These are phyloP conservation scores for Decorospora gaudefroyi DNA, from an alignment of 2,329 filamentous ascomycete species.

Conservation along the genomic window DNA sequence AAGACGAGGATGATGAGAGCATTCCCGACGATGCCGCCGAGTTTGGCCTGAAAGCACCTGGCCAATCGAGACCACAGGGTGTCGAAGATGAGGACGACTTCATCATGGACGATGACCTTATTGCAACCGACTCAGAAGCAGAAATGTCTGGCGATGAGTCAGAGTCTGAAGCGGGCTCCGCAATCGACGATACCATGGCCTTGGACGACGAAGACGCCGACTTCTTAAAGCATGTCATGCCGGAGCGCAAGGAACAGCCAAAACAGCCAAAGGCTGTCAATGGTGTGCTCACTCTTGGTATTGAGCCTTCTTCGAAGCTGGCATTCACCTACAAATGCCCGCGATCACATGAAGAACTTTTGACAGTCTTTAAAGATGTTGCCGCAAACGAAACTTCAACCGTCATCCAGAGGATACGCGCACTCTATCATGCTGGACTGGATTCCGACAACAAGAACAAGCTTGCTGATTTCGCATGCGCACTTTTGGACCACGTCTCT, in stretches of 20 bases:
- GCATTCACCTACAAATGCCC: slow-evolving; percentile 89
- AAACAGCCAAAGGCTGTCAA: slow-evolving; percentile 45
- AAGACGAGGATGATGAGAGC: slow-evolving; percentile 45
- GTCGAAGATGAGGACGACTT: slow-evolving; percentile 95
- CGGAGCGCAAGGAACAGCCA: slow-evolving; percentile 31
- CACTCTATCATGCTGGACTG: slow-evolving; percentile 88
- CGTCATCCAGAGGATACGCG: slow-evolving; percentile 85
- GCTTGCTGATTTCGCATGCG: slow-evolving; percentile 69
- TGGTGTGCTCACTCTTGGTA: slow-evolving; percentile 49
- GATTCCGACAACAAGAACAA: slow-evolving; percentile 83
- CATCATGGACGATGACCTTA: slow-evolving; percentile 82
- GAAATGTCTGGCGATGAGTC: slow-evolving; percentile 43
- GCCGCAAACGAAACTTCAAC: slow-evolving; percentile 69
- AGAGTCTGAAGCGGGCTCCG: slow-evolving; percentile 39
- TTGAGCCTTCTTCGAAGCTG: slow-evolving; percentile 57
- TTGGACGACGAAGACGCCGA: slow-evolving; percentile 56
- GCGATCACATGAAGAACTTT: slow-evolving; percentile 72
- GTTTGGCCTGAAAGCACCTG: slow-evolving; percentile 63
- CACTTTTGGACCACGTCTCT: slow-evolving; percentile 68
- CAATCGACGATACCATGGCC: slow-evolving; percentile 45
- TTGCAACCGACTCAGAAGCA: slow-evolving; percentile 74
- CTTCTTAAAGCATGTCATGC: slow-evolving; percentile 53
- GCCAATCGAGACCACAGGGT: slow-evolving; percentile 50
- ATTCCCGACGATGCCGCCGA: slow-evolving; percentile 61
- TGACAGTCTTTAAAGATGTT: slow-evolving; percentile 66